Base-by-base conservation (phyloP, 208 protist genomes). In the Trypanosoma mega region DNA sequence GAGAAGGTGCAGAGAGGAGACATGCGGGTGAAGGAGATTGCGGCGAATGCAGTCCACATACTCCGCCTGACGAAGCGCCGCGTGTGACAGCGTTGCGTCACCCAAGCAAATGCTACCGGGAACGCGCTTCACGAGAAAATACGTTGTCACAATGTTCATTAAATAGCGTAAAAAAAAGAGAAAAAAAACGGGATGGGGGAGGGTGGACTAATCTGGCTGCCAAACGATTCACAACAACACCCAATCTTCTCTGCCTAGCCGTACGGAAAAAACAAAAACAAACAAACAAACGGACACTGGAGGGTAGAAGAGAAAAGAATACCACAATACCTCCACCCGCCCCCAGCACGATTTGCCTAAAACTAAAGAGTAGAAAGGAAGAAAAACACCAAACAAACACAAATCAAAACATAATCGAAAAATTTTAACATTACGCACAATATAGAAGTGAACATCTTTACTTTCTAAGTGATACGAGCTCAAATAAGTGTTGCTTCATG, bases 91-190 rank as follows among this genome's bases (percentile, higher is more conserved):
- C 9, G 75, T 57, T 41, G 68, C 39, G n/a, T 80, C 81, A 33
- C 84, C 82, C 12, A 94, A 44, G 36, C 74, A 69, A 9, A 85
- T 44, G 30, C 68, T 85, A 14, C 81, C 85, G 1, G 71, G 45
- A 29, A 92, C 31, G n/a, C 70, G 72, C 57, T 79, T 87, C 24
- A 90, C 81, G 11, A 61, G 12, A 51, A 94, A 94, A 43, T 90
- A 92, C 1, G 80, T 78, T 0, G 87, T 87, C n/a, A 94, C 65
- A 47, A 91, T 63, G 52, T 94, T 87, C 87, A 94, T 90, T 14
- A 45, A 46, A 49, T 14, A 53, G 20, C 51, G 27, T 8, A 8
- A 39, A 54, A 56, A 37, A 47, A 6, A 30, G 7, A 41, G 16
- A 16, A 66, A n/a, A n/a, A n/a, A n/a, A n/a, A n/a, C n/a, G n/a